phyloP scores from a whole-genome alignment of 179 eudicot genomes.

The Amaranthus tricolor region DNA sequence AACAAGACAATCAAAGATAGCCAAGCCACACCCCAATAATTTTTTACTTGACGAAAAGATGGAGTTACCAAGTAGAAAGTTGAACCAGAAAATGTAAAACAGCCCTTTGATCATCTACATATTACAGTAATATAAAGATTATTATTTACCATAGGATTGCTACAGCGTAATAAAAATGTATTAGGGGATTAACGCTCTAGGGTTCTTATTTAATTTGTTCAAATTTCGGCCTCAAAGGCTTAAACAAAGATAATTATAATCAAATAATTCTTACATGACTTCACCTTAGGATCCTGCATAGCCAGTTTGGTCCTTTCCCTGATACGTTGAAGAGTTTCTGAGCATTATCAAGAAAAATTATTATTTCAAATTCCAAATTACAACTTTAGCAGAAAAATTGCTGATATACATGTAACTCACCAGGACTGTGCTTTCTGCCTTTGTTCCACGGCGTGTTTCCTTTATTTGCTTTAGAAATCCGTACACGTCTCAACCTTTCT shows the following conservation, averaged over 20 bases:
- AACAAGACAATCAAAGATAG: not conserved
- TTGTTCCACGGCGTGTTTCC: constrained; percentile 90
- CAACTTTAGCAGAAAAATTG: not conserved
- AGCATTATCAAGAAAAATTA: constrained; percentile 23
- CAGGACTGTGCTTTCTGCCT: constrained; percentile 91
- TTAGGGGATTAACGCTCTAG: not conserved
- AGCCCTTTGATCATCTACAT: not conserved
- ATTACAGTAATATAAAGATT: not conserved
- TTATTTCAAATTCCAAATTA: not conserved
- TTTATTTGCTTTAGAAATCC: constrained; percentile 84
- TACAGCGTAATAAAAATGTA: not conserved
- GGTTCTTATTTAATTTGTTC: not conserved
- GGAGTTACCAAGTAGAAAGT: not conserved
- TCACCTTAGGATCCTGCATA: constrained; percentile 97
- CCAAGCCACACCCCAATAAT: not conserved
- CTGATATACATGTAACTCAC: constrained; percentile 32
- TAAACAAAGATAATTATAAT: constrained; percentile 3
- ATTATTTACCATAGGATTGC: not conserved
- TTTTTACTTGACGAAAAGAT: not conserved
- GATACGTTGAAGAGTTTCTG: constrained; percentile 74
- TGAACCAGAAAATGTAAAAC: not conserved
- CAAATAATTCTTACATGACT: constrained; percentile 65
- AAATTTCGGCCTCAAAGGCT: constrained; percentile 2
- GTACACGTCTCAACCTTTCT: constrained; percentile 74
- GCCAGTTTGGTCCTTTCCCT: constrained; percentile 86